Conservation (phyloP, 352 stramenopile species). For the Phytophthora multivora region DNA sequence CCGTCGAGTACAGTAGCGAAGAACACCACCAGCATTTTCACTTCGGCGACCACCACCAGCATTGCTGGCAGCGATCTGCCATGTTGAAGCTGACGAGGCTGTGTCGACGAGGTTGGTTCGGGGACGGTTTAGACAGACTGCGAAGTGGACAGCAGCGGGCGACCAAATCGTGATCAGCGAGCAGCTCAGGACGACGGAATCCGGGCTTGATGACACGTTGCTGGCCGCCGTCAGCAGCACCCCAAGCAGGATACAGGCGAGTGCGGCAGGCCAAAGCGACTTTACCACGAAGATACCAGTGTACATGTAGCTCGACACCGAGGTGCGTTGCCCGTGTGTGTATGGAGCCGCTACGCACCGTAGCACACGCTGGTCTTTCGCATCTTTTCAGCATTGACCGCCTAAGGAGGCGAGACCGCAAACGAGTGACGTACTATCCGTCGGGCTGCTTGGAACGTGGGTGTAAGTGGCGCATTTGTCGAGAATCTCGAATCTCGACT, state of each 20-base stretch:
- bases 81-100: constrained; percentile 12
- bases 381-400: too few relatives aligned
- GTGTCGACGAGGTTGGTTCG: constrained; percentile 5
- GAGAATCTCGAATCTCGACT: too few relatives aligned
- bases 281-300: too few relatives aligned
- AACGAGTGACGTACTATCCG: too few relatives aligned
- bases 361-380: too few relatives aligned
- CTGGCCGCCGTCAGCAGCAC: background rate
- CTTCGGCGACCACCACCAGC: background rate
- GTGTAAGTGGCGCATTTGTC: too few relatives aligned
- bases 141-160: constrained; percentile 12
- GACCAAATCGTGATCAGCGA: constrained; percentile 18
- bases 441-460: too few relatives aligned
- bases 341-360: too few relatives aligned
- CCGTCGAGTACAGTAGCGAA: background rate
- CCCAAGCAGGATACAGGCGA: background rate
- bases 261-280: background rate
- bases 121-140: constrained; percentile 5
- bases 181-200: background rate
- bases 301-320: too few relatives aligned
- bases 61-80: background rate
- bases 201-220: background rate
- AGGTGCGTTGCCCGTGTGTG: too few relatives aligned
- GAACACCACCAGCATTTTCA: background rate
- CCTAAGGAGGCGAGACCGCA: too few relatives aligned